Percentiles rank a stretch among this genome's conserved stretches.
Evolutionary conservation across 345 rosid genomes (phyloP).

Genomic region (Stellera chamaejasme): DNA sequence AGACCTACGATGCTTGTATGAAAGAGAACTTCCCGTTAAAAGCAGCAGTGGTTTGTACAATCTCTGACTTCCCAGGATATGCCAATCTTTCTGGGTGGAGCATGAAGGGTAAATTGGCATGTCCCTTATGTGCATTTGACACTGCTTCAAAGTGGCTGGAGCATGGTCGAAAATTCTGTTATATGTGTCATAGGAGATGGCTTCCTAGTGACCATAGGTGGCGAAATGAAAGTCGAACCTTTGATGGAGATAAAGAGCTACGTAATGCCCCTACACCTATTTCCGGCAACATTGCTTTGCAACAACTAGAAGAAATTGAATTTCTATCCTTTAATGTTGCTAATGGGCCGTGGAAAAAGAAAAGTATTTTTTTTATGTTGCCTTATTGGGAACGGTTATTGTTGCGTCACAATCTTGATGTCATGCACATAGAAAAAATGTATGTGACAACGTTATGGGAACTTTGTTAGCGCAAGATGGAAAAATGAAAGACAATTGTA

Average conservation of each 20-base stretch:
- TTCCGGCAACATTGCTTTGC: no score
- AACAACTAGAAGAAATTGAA: not conserved
- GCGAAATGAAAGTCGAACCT: not conserved
- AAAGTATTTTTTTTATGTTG: not conserved
- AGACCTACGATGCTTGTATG: not conserved
- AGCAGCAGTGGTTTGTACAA: not conserved
- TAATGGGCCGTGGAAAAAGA: not conserved
- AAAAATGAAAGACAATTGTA: not conserved
- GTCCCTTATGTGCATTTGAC: not conserved
- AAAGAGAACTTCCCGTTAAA: not conserved
- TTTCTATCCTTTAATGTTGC: not conserved
- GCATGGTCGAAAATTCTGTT: not conserved
- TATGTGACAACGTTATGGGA: not conserved
- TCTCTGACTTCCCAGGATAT: not conserved
- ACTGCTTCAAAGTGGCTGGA: not conserved
- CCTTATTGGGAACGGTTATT: conserved; percentile 1
- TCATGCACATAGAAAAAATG: not conserved
- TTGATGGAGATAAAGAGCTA: not conserved
- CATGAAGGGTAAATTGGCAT: not conserved
- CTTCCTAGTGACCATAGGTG: not conserved
- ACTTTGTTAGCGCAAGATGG: not conserved
- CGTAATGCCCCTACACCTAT: not conserved
- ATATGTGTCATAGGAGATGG: not conserved
- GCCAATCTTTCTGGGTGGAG: not conserved
- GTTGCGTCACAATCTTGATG: not conserved